These are phyloP conservation scores for Kandelia obovata DNA, from an alignment of 345 rosid genomes.

Conservation along the genomic window DNA sequence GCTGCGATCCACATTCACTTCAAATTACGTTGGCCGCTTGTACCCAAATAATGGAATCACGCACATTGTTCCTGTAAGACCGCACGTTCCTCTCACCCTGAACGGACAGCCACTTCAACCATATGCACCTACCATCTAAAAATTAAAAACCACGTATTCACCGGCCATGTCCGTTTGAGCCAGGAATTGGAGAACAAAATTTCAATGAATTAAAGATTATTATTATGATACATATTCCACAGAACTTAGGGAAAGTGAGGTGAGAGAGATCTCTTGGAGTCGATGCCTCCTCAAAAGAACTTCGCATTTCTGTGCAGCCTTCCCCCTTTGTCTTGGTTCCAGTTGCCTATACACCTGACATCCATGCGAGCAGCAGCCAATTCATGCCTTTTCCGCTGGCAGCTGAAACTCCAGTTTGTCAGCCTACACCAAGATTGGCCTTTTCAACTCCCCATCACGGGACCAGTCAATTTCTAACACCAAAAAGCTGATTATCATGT, in stretches of 20 bases:
- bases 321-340: not conserved
- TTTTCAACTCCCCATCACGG: not conserved
- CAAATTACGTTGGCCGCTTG: too few relatives aligned
- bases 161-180: not conserved
- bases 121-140: constrained; percentile 7
- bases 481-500: constrained; percentile 31
- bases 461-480: not conserved
- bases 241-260: not conserved
- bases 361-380: not conserved
- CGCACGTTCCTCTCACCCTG: too few relatives aligned
- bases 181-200: constrained; percentile 12
- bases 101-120: too few relatives aligned
- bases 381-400: not conserved
- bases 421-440: constrained; percentile 1
- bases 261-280: not conserved
- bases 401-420: not conserved
- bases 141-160: constrained; percentile 10
- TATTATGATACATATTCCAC: constrained; percentile 26
- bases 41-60: too few relatives aligned
- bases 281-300: constrained; percentile 3
- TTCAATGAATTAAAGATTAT: constrained; percentile 14
- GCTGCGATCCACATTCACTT: too few relatives aligned
- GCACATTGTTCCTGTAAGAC: too few relatives aligned
- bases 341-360: not conserved
- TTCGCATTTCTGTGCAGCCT: not conserved